These are phyloP conservation scores for Dothiorella sarmentorum DNA, from an alignment of 2,329 filamentous ascomycete genomes.

Conservation along the genomic window DNA sequence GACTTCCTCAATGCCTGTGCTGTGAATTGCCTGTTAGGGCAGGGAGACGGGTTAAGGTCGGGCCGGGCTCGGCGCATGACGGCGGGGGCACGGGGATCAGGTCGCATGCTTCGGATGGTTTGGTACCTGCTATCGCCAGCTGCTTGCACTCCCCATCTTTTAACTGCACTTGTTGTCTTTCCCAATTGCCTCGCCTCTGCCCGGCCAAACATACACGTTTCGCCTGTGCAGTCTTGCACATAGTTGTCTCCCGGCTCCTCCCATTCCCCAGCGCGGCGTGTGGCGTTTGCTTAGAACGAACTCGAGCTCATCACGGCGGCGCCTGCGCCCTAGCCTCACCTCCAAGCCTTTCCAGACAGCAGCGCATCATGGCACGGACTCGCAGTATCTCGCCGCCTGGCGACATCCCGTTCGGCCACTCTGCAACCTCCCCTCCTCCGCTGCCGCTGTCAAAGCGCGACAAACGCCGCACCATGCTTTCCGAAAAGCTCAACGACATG, in stretches of 20 bases:
- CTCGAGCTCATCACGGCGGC: neutral
- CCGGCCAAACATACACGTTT: neutral
- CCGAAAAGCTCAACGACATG: constrained; percentile 73
- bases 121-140: neutral
- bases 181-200: neutral
- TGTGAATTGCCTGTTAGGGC: neutral
- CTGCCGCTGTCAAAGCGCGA: constrained; percentile 80
- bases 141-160: no score
- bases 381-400: constrained; percentile 37
- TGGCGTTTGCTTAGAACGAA: neutral
- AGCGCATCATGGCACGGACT: constrained; percentile 35
- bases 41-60: neutral
- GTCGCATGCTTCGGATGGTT: no score
- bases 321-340: neutral
- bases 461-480: constrained; percentile 78
- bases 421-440: constrained; percentile 43
- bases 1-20: neutral
- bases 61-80: constrained; percentile 6
- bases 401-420: constrained; percentile 35
- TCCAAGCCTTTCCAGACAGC: neutral
- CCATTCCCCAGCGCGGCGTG: neutral
- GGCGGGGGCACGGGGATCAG: no score
- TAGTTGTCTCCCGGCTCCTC: neutral
- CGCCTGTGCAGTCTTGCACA: neutral
- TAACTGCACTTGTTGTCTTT: neutral